Percentiles rank a stretch among this genome's conserved stretches.
These are phyloP conservation scores for Pyrus bretschneideri DNA, from an alignment of 306 rosid genomes.

Conservation along the genomic window DNA sequence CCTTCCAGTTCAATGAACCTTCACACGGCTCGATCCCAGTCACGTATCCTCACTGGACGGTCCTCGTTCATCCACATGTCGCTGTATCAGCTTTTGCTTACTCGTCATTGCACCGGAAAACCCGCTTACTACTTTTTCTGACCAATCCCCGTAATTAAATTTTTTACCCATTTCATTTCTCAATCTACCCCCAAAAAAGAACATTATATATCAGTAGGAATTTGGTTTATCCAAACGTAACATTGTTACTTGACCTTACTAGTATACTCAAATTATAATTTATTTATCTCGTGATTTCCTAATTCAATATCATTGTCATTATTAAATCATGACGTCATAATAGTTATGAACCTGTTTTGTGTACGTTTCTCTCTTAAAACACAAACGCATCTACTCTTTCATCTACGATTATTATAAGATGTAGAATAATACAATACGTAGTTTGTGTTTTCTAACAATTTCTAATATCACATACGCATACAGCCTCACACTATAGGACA, in stretches of 20 bases:
- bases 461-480: no score
- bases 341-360: fast-evolving
- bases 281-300: no score
- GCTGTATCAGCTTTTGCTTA: constrained; percentile 44
- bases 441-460: no score
- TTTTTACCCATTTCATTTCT: background rate
- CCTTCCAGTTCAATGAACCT: constrained; percentile 54
- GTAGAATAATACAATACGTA: no score
- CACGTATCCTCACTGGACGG: constrained; percentile 41
- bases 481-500: background rate
- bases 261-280: no score
- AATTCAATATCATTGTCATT: no score
- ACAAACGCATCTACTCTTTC: no score
- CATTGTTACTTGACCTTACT: no score
- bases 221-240: no score
- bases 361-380: no score
- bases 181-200: background rate
- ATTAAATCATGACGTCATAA: no score
- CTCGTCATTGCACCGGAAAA: constrained; percentile 80
- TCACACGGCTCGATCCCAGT: constrained; percentile 14
- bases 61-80: constrained; percentile 38
- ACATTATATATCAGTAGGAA: constrained; percentile 4
- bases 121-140: constrained; percentile 64
- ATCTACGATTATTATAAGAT: no score
- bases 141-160: constrained; percentile 29